Conservation (phyloP, 1,284 basidiomycete species). For the Sparassis latifolia region DNA sequence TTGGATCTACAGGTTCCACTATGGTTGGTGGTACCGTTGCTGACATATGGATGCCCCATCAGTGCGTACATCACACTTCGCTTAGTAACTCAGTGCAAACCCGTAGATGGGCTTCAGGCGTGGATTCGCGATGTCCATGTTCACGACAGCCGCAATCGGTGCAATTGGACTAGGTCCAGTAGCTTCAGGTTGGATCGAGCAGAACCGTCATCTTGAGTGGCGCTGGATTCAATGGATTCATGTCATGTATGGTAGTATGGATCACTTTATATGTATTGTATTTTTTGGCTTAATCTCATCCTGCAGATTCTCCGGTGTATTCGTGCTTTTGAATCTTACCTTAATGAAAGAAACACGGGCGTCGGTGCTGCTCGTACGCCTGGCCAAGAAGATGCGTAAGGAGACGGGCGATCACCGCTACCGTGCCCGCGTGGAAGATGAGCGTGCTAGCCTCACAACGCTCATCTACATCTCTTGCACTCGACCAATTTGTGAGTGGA, state of each 20-base stretch:
- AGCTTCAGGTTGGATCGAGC: constrained; percentile 65
- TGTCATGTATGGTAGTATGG: constrained; percentile 41
- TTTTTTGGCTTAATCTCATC: constrained; percentile 2
- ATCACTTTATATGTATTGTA: not conserved
- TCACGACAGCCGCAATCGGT: constrained; percentile 50
- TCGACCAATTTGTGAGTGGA: constrained; percentile 53
- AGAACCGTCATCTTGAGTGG: constrained; percentile 57
- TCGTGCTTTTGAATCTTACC: constrained; percentile 37
- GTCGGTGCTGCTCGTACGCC: constrained; percentile 51
- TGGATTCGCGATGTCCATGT: constrained; percentile 68
- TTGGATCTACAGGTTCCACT: constrained; percentile 64
- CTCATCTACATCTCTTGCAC: constrained; percentile 65
- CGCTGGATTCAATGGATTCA: constrained; percentile 82
- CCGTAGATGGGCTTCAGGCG: constrained; percentile 46
- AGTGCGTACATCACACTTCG: constrained; percentile 30
- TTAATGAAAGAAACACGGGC: constrained; percentile 61
- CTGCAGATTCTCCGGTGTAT: constrained; percentile 38
- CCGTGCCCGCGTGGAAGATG: constrained; percentile 58
- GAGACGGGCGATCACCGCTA: constrained; percentile 55
- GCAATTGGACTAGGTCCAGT: constrained; percentile 63
- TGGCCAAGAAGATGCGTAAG: constrained; percentile 55
- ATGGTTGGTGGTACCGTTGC: constrained; percentile 77
- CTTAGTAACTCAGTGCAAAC: not conserved
- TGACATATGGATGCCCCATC: constrained; percentile 58
- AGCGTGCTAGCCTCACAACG: constrained; percentile 45